Conservation (phyloP, 306 rosid species). For the Vicia faba region DNA sequence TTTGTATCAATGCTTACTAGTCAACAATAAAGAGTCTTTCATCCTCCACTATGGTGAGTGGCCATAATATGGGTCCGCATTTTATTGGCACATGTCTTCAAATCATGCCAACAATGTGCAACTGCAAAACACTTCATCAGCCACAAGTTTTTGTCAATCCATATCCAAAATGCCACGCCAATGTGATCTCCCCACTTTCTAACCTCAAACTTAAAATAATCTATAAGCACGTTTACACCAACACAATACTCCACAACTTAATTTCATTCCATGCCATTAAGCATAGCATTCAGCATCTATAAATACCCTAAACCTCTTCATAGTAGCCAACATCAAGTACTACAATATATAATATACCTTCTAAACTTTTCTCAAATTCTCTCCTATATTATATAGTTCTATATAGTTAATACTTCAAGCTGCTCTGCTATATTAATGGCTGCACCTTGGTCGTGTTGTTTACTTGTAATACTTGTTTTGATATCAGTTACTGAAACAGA, state of each 20-base stretch:
- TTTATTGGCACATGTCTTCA: too few relatives aligned
- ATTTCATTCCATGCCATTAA: too few relatives aligned
- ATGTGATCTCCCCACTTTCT: too few relatives aligned
- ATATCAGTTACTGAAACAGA: slow-evolving; percentile 45
- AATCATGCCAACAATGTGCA: too few relatives aligned
- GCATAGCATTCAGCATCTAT: too few relatives aligned
- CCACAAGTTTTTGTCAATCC: too few relatives aligned
- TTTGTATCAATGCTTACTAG: background rate
- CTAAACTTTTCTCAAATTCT: slow-evolving; percentile 5
- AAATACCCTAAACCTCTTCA: slow-evolving; percentile 22
- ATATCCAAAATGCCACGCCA: too few relatives aligned
- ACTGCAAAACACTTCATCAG: too few relatives aligned
- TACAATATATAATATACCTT: background rate
- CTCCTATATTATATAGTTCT: background rate
- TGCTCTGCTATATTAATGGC: slow-evolving; percentile 37
- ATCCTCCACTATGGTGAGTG: slow-evolving; percentile 51
- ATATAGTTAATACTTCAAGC: background rate
- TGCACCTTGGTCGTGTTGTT: slow-evolving; percentile 37
- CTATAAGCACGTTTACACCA: too few relatives aligned
- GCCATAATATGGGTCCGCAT: slow-evolving; percentile 27
- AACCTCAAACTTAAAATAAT: too few relatives aligned
- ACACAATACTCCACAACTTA: too few relatives aligned
- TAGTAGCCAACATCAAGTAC: background rate
- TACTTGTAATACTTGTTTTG: slow-evolving; percentile 41
- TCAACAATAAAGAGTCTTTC: slow-evolving; percentile 36